Conservation (phyloP, 768 basidiomycete species). For the Macrolepiota dolichaula region DNA sequence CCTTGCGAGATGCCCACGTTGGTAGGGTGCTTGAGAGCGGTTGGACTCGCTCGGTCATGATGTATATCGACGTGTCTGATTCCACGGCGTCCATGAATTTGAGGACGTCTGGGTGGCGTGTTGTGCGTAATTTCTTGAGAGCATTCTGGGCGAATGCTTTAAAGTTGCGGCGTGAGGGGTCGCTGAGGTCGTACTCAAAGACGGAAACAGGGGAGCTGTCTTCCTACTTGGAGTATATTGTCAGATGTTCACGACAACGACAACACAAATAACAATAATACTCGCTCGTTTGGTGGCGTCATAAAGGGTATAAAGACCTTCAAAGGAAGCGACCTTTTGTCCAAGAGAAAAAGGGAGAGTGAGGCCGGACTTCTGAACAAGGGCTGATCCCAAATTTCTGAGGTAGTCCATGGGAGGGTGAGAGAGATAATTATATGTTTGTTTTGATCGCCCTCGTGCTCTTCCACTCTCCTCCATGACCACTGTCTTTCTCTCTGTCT, state of each 20-base stretch:
- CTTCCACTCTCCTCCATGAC: background rate
- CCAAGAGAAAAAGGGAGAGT: constrained; percentile 88
- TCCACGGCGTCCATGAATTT: constrained; percentile 94
- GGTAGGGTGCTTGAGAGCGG: constrained; percentile 65
- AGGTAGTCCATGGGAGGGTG: constrained; percentile 68
- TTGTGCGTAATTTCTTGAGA: constrained; percentile 83
- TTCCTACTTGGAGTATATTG: constrained; percentile 52
- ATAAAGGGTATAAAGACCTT: constrained; percentile 79
- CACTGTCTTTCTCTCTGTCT: background rate
- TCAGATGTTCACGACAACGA: constrained; percentile 13
- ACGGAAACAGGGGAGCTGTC: constrained; percentile 83
- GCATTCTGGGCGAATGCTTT: constrained; percentile 85
- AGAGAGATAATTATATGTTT: background rate
- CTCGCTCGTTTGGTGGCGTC: constrained; percentile 85
- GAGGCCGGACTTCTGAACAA: constrained; percentile 93
- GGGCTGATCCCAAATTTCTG: constrained; percentile 74
- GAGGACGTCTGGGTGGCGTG: constrained; percentile 93
- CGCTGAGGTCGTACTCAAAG: constrained; percentile 85
- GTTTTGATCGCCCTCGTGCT: background rate
- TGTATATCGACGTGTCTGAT: constrained; percentile 81
- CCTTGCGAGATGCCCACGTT: constrained; percentile 57
- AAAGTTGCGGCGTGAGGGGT: constrained; percentile 52
- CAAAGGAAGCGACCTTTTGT: constrained; percentile 61
- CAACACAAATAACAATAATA: background rate
- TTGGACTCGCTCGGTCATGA: constrained; percentile 92